Conservation (phyloP, 768 basidiomycete genomes). For the Ramaria sp. region DNA sequence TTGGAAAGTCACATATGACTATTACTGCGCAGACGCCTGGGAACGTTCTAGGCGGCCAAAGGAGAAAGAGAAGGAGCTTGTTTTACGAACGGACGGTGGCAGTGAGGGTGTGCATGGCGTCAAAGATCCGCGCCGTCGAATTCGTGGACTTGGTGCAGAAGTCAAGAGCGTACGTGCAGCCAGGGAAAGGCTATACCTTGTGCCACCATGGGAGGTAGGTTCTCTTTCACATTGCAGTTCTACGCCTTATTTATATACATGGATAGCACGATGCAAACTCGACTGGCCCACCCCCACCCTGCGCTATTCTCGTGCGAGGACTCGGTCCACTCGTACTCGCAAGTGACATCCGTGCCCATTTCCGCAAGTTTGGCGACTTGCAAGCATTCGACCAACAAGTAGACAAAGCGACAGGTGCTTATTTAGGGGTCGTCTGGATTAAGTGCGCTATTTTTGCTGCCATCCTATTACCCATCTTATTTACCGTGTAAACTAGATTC, state of each 20-base stretch:
- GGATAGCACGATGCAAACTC: slow-evolving; percentile 67
- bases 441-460: slow-evolving; percentile 29
- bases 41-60: slow-evolving; percentile 35
- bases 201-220: slow-evolving; percentile 7
- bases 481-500: slow-evolving; percentile 12
- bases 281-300: slow-evolving; percentile 59
- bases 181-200: slow-evolving; percentile 6
- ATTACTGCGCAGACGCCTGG: slow-evolving; percentile 43
- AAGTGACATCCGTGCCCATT: slow-evolving; percentile 51
- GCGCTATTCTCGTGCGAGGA: slow-evolving; percentile 59
- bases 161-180: background rate
- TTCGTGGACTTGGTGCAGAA: background rate
- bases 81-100: slow-evolving; percentile 3
- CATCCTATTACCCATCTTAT: background rate
- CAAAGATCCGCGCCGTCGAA: slow-evolving; percentile 1
- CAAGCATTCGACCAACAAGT: slow-evolving; percentile 64
- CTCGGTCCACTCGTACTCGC: slow-evolving; percentile 64
- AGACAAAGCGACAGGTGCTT: slow-evolving; percentile 68
- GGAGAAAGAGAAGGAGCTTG: slow-evolving; percentile 22
- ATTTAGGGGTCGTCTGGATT: slow-evolving; percentile 74
- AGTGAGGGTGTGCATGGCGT: background rate
- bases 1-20: slow-evolving; percentile 20
- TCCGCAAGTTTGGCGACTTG: slow-evolving; percentile 51
- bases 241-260: background rate
- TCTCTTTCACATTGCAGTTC: background rate